phyloP scores from a whole-genome alignment of 1,284 basidiomycete genomes.

The Boletellus deceptivus region DNA sequence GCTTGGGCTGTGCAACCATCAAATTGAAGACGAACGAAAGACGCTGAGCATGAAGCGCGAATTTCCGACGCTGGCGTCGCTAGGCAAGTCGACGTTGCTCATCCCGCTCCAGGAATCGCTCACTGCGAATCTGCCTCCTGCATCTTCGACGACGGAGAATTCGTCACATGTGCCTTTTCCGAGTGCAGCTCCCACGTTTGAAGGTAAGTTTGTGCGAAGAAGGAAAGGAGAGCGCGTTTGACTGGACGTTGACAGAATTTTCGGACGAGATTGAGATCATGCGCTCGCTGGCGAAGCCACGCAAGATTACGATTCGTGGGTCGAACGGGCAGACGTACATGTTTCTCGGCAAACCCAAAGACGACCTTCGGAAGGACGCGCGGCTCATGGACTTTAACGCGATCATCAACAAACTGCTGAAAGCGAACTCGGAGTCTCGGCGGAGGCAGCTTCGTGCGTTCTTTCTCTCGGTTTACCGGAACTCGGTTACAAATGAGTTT shows the following conservation, averaged over 20 bases:
- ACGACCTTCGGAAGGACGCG: constrained; percentile 97
- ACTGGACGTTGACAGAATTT: constrained; percentile 54
- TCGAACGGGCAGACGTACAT: constrained; percentile 84
- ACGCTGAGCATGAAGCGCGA: constrained; percentile 60
- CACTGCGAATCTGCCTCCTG: constrained; percentile 82
- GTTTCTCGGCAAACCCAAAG: constrained; percentile 97
- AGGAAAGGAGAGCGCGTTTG: neutral
- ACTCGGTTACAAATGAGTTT: no score
- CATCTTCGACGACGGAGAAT: constrained; percentile 52
- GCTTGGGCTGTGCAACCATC: constrained; percentile 63
- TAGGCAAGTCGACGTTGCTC: constrained; percentile 70
- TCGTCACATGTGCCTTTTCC: constrained; percentile 84
- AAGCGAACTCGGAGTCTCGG: constrained; percentile 91
- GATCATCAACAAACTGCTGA: constrained; percentile 97
- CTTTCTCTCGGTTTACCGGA: neutral
- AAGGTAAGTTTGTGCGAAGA: constrained; percentile 42
- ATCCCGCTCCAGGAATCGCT: constrained; percentile 94
- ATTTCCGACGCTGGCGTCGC: constrained; percentile 59
- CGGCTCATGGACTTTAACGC: constrained; percentile 98
- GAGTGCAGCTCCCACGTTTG: constrained; percentile 71
- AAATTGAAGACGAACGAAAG: constrained; percentile 48
- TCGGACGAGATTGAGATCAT: constrained; percentile 87
- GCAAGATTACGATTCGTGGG: constrained; percentile 86
- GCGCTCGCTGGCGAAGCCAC: constrained; percentile 89
- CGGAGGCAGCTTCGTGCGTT: constrained; percentile 80